Evolutionary conservation across 768 basidiomycete species (phyloP), one percentile per base, ranked within the genome.

Genomic region (Austroboletus festivus): DNA sequence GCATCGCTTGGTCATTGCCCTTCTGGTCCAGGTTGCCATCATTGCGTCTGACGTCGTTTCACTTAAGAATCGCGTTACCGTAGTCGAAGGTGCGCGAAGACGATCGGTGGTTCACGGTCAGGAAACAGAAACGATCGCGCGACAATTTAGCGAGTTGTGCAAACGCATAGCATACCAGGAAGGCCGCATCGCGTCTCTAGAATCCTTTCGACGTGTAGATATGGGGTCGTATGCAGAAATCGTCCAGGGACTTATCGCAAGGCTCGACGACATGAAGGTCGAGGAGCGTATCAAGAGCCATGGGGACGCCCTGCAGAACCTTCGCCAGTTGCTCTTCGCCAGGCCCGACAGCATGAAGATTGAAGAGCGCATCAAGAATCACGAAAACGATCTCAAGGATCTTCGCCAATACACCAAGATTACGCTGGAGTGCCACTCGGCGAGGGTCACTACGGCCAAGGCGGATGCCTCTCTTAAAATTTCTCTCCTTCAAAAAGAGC

Each of bases 381-480:
- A 22, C 3, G 50, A 55, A n/a, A 47, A 51, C 4, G 38, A 43
- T 3, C 16, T 51, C 10, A 49, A 39, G 40, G 34, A 28, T 18
- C 39, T 61, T 18, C 18, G 47, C 15, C 19, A 22, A 28, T 53
- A 54, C 0, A 5, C 51, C 34, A 45, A 51, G 26, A 46, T 43
- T 19, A 23, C 6, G 41, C 39, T 49, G 38, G 56, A 61, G 18
- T 43, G 47, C 30, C 59, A 61, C 4, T 50, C 34, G 2, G 56
- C 59, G 21, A 52, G 47, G 28, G 12, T 54, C 15, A 49, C 45
- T 1, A 50, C 35, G 6, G 33, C 57, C 42, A 62, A 39, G 45
- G 54, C 54, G 18, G 57, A 64, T 21, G 5, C 49, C 6, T 26
- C 61, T 0, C 50, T 44, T 19, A 62, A 50, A 52, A 54, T 59